Conservation (phyloP, 2,329 filamentous ascomycete species). For the Akanthomyces lecanii region DNA sequence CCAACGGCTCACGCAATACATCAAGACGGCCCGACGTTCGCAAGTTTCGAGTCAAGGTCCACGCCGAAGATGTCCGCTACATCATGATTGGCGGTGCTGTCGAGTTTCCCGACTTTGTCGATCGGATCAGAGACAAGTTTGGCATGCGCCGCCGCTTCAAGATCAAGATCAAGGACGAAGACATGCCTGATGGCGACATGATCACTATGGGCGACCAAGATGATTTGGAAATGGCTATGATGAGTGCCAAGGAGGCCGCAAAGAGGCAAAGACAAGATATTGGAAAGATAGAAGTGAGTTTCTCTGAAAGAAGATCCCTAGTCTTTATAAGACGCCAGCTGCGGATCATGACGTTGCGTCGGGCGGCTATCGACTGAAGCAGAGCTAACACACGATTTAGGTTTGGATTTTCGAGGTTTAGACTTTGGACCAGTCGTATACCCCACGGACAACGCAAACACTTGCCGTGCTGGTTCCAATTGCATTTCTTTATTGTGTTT, state of each 20-base stretch:
- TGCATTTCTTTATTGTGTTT: conserved; percentile 19
- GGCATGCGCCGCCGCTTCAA: conserved; percentile 73
- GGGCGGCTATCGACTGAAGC: not conserved
- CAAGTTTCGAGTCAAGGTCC: conserved; percentile 87
- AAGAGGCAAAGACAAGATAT: conserved; percentile 73
- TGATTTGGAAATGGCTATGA: conserved; percentile 84
- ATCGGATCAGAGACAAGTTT: conserved; percentile 83
- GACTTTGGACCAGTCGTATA: conserved; percentile 26
- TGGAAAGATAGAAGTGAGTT: conserved; percentile 90
- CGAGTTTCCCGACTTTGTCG: conserved; percentile 72
- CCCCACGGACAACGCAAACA: conserved; percentile 20
- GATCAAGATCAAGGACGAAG: conserved; percentile 84
- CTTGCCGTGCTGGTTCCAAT: conserved; percentile 9
- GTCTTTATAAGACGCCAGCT: not conserved
- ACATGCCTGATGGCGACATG: conserved; percentile 74
- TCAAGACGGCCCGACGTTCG: conserved; percentile 63
- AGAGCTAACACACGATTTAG: conserved; percentile 26
- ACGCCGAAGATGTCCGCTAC: conserved; percentile 86
- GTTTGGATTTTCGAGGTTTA: conserved; percentile 47
- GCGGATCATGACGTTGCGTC: not conserved
- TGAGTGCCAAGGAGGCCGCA: conserved; percentile 62
- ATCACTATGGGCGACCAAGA: conserved; percentile 97
- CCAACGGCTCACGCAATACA: conserved; percentile 47
- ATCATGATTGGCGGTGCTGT: conserved; percentile 75
- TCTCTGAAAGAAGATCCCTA: not conserved